These are phyloP conservation scores for Dichotomocladium elegans DNA, from an alignment of 371 early-diverging fungal species.

Conservation along the genomic window DNA sequence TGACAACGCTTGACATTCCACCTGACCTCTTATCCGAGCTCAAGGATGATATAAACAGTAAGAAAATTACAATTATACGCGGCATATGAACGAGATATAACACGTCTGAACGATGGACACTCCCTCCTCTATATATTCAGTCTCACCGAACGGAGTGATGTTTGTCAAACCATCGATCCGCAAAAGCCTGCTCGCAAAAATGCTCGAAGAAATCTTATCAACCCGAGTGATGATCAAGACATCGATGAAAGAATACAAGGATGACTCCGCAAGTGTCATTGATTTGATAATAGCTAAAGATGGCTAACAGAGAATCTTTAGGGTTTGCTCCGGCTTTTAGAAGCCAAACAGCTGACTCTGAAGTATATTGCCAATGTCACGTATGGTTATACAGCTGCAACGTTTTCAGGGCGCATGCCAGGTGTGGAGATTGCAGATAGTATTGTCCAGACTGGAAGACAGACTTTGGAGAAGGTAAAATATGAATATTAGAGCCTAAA, in stretches of 20 bases:
- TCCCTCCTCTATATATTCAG: no score
- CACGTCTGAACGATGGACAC: not conserved
- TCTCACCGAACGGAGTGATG: conserved; percentile 81
- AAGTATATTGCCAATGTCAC: conserved; percentile 92
- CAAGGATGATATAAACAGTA: conserved; percentile 68
- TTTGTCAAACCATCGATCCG: conserved; percentile 78
- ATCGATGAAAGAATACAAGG: conserved; percentile 71
- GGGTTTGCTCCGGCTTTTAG: conserved; percentile 50
- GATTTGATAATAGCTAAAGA: not conserved
- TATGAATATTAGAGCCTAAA: not conserved
- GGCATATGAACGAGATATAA: not conserved
- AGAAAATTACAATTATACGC: not conserved
- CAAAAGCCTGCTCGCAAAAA: conserved; percentile 69
- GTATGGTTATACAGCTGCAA: conserved; percentile 86
- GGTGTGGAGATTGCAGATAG: conserved; percentile 87
- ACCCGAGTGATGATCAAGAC: conserved; percentile 87
- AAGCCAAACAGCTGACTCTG: conserved; percentile 79
- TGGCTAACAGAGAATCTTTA: not conserved
- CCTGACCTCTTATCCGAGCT: conserved; percentile 44
- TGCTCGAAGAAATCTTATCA: conserved; percentile 83
- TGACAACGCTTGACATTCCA: conserved; percentile 31
- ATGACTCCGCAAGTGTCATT: conserved; percentile 44
- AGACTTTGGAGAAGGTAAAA: conserved; percentile 67
- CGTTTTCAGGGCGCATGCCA: conserved; percentile 89
- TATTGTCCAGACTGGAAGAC: conserved; percentile 83